Evolutionary conservation across 2,329 filamentous ascomycete species (phyloP).

Genomic region (Ascochyta lentis): DNA sequence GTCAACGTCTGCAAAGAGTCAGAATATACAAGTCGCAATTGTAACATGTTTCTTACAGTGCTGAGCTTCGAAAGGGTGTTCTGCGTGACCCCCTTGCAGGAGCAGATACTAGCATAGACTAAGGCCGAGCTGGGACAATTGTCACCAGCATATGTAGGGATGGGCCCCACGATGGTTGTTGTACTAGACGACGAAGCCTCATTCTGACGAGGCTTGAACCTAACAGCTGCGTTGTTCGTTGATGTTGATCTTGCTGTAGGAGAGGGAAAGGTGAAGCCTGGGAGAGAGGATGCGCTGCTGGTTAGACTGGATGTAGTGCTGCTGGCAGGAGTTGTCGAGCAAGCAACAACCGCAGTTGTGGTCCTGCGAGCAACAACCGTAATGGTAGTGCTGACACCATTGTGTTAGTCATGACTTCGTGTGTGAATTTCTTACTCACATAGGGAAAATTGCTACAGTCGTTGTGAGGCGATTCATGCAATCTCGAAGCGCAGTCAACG

Average conservation of each 20-base stretch:
- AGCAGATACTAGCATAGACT: constrained; percentile 37
- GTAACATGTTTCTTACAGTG: constrained; percentile 24
- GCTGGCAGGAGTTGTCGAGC: neutral
- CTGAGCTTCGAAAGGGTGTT: constrained; percentile 24
- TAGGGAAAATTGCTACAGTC: constrained; percentile 31
- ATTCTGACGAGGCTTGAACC: constrained; percentile 1
- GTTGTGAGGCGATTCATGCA: constrained; percentile 37
- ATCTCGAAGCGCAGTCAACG: constrained; percentile 22
- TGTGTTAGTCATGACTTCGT: neutral
- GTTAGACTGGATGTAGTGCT: neutral
- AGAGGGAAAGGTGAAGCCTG: neutral
- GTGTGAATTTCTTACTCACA: constrained; percentile 20
- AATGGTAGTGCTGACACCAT: constrained; percentile 11
- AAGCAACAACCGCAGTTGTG: neutral
- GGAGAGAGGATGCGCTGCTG: neutral
- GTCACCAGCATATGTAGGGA: constrained; percentile 33
- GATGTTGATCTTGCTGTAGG: neutral
- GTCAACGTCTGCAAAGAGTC: constrained; percentile 21
- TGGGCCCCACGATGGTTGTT: constrained; percentile 24
- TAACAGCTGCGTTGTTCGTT: neutral
- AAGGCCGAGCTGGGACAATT: constrained; percentile 17
- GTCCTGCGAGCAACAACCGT: constrained; percentile 13
- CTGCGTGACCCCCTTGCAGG: constrained; percentile 30
- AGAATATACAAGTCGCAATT: neutral
- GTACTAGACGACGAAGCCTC: constrained; percentile 2